Percentiles rank a stretch among this genome's conserved stretches.
Conservation (phyloP, 1,284 basidiomycete species). For the Schizophyllum amplum region DNA sequence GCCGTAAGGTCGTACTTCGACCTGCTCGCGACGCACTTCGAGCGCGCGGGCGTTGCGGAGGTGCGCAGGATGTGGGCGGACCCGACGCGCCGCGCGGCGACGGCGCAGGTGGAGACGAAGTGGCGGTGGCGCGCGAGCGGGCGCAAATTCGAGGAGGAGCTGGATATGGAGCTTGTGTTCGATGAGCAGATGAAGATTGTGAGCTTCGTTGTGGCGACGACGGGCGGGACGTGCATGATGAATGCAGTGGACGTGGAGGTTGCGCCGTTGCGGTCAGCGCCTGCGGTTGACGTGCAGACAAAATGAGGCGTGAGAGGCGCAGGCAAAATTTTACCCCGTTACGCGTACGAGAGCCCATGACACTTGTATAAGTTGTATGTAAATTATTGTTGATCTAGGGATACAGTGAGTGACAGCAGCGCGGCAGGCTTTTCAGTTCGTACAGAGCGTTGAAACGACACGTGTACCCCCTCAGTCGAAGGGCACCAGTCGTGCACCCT, state of each 20-base stretch:
- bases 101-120: background rate
- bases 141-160: background rate
- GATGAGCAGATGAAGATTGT: background rate
- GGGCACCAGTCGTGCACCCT: conserved; percentile 10
- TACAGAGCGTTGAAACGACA: too few species aligned
- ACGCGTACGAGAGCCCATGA: too few species aligned
- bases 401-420: too few species aligned
- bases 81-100: background rate
- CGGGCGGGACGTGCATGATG: background rate
- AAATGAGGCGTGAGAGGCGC: too few species aligned
- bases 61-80: background rate
- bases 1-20: conserved; percentile 41
- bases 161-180: background rate
- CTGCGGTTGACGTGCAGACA: too few species aligned
- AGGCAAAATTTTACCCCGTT: too few species aligned
- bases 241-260: background rate
- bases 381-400: too few species aligned
- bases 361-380: too few species aligned
- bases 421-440: too few species aligned
- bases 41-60: background rate
- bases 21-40: conserved; percentile 25
- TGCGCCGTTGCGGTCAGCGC: too few species aligned
- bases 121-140: background rate
- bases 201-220: background rate
- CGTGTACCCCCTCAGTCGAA: background rate